Percentiles rank a stretch among this genome's conserved stretches.
Conservation (phyloP, 371 early-diverging fungal genomes). For the Actinomucor elegans region DNA sequence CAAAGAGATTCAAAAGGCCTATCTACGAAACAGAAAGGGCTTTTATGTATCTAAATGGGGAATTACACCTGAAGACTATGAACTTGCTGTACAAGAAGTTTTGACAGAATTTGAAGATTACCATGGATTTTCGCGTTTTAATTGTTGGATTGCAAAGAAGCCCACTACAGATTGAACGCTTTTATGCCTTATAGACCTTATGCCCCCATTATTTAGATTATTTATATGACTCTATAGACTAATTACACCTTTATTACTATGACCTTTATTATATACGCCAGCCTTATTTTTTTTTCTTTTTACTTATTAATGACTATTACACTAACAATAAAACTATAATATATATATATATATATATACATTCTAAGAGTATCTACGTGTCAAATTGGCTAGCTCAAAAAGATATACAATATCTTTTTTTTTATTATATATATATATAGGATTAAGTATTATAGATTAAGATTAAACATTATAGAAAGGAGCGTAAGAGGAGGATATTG, state of each 20-base stretch:
- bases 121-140: conserved; percentile 44
- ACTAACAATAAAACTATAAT: too few relatives aligned
- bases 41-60: conserved; percentile 41
- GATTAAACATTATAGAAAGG: conserved; percentile 2
- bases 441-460: too few relatives aligned
- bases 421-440: too few relatives aligned
- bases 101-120: conserved; percentile 49
- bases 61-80: conserved; percentile 44
- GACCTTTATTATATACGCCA: not conserved
- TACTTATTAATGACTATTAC: too few relatives aligned
- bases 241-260: not conserved
- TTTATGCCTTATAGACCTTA: not conserved
- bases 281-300: not conserved
- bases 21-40: conserved; percentile 33
- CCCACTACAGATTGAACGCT: conserved; percentile 6
- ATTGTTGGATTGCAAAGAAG: conserved; percentile 44
- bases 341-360: too few relatives aligned
- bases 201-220: not conserved
- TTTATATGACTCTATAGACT: not conserved
- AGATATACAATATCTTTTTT: too few relatives aligned
- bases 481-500: not conserved
- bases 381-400: too few relatives aligned
- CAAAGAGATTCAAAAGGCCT: conserved; percentile 45
- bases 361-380: too few relatives aligned
- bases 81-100: conserved; percentile 44